Evolutionary conservation across 2,329 filamentous ascomycete species (phyloP).

Genomic region (Chrysosporium queenslandicum): DNA sequence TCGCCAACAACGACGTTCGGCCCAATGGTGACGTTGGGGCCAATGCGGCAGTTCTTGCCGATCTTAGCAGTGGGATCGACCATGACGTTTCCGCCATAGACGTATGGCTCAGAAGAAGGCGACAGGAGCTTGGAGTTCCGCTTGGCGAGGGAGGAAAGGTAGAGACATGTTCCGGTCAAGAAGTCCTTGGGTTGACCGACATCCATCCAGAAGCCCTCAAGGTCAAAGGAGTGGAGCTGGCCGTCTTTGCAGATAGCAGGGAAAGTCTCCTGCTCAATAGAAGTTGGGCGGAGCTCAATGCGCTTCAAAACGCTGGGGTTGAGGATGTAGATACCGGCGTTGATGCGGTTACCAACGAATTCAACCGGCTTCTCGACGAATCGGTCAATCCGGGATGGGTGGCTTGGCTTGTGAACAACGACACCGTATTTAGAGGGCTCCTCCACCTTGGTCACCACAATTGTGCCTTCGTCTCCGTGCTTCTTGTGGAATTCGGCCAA

Average conservation of each 20-base stretch:
- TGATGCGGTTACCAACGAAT: slow-evolving; percentile 97
- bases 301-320: slow-evolving; percentile 83
- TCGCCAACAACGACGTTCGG: slow-evolving; percentile 87
- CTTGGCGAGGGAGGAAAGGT: slow-evolving; percentile 86
- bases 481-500: slow-evolving; percentile 83
- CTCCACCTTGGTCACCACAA: slow-evolving; percentile 97
- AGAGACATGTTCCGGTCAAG: slow-evolving; percentile 88
- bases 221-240: slow-evolving; percentile 87
- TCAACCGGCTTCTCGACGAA: slow-evolving; percentile 99
- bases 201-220: slow-evolving; percentile 99
- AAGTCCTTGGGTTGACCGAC: slow-evolving; percentile 98
- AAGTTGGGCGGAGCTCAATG: slow-evolving; percentile 92
- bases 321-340: slow-evolving; percentile 95
- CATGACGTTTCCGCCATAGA: slow-evolving; percentile 90
- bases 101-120: slow-evolving; percentile 62
- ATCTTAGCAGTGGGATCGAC: slow-evolving; percentile 92
- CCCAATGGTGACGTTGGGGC: slow-evolving; percentile 92
- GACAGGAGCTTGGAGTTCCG: slow-evolving; percentile 77
- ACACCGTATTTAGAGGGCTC: slow-evolving; percentile 99
- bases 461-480: slow-evolving; percentile 93
- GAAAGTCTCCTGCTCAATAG: slow-evolving; percentile 98
- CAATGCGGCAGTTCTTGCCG: slow-evolving; percentile 96
- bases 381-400: slow-evolving; percentile 85
- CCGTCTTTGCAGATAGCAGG: slow-evolving; percentile 83
- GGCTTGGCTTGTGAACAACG: slow-evolving; percentile 89